Evolutionary conservation across 331 rosid species (phyloP).

Genomic region (Arachis monticola): DNA sequence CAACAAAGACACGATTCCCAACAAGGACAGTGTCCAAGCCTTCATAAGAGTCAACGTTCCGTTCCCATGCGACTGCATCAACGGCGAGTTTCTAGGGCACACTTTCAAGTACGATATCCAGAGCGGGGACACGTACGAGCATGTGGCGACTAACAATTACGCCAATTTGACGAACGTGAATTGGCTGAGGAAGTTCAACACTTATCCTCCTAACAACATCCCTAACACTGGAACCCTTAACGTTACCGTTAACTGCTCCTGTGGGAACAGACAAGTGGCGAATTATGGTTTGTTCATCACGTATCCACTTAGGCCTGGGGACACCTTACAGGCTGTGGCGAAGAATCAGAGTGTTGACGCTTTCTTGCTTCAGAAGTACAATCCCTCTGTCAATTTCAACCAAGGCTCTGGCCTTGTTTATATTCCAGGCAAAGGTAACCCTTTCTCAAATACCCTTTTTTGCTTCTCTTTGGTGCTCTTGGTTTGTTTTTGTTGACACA

Average conservation of each 20-base stretch:
- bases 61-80: slow-evolving; percentile 58
- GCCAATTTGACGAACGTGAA: slow-evolving; percentile 56
- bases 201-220: slow-evolving; percentile 34
- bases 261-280: slow-evolving; percentile 51
- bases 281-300: slow-evolving; percentile 65
- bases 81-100: slow-evolving; percentile 50
- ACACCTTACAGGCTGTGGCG: slow-evolving; percentile 52
- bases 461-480: too few species aligned
- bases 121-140: slow-evolving; percentile 42
- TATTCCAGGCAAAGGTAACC: slow-evolving; percentile 69
- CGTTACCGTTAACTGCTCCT: slow-evolving; percentile 67
- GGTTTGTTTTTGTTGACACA: too few species aligned
- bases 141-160: slow-evolving; percentile 33
- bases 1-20: slow-evolving; percentile 49
- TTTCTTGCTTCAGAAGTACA: slow-evolving; percentile 55
- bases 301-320: slow-evolving; percentile 57
- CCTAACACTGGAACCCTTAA: slow-evolving; percentile 50
- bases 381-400: slow-evolving; percentile 62
- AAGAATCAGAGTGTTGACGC: neutral
- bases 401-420: slow-evolving; percentile 66
- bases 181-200: slow-evolving; percentile 50
- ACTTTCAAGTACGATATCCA: slow-evolving; percentile 47
- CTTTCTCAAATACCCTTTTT: neutral
- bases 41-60: slow-evolving; percentile 50
- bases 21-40: slow-evolving; percentile 33